Evolutionary conservation across 2,329 filamentous ascomycete species (phyloP).

Genomic region (Hirsutella minnesotensis): DNA sequence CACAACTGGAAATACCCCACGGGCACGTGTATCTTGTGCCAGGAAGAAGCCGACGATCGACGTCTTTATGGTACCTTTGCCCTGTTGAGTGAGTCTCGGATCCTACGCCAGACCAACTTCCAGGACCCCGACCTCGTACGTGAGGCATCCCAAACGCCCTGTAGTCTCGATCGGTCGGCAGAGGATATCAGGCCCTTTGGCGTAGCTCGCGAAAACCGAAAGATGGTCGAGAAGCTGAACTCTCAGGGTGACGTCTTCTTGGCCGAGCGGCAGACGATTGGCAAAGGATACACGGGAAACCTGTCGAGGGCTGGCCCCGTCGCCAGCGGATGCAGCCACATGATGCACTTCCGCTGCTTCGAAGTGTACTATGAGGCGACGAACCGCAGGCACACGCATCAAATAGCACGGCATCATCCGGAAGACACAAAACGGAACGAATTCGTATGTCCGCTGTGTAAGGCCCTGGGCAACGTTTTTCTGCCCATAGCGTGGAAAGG

Average conservation of each 20-base stretch:
- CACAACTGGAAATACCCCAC: constrained; percentile 73
- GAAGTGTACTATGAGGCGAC: constrained; percentile 83
- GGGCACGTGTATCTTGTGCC: constrained; percentile 90
- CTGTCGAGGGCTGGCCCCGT: constrained; percentile 63
- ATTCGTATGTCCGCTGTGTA: constrained; percentile 93
- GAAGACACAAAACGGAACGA: constrained; percentile 70
- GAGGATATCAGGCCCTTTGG: constrained; percentile 81
- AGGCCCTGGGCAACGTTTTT: constrained; percentile 90
- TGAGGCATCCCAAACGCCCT: constrained; percentile 68
- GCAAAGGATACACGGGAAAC: constrained; percentile 72
- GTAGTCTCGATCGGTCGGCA: constrained; percentile 73
- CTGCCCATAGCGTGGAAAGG: constrained; percentile 92
- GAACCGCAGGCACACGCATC: constrained; percentile 70
- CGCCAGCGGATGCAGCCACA: constrained; percentile 86
- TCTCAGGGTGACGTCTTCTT: constrained; percentile 58
- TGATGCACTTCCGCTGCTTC: constrained; percentile 97
- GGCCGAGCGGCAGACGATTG: constrained; percentile 69
- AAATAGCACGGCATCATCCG: constrained; percentile 89
- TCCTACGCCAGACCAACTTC: constrained; percentile 77
- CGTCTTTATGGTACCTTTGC: constrained; percentile 89
- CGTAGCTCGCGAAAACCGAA: constrained; percentile 75
- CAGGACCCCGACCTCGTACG: constrained; percentile 72
- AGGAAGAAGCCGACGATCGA: constrained; percentile 87
- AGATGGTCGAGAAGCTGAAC: constrained; percentile 64
- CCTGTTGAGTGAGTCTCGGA: constrained; percentile 72